phyloP scores from a whole-genome alignment of 495 filamentous ascomycete genomes.

The Penicillium dipodomyicola region DNA sequence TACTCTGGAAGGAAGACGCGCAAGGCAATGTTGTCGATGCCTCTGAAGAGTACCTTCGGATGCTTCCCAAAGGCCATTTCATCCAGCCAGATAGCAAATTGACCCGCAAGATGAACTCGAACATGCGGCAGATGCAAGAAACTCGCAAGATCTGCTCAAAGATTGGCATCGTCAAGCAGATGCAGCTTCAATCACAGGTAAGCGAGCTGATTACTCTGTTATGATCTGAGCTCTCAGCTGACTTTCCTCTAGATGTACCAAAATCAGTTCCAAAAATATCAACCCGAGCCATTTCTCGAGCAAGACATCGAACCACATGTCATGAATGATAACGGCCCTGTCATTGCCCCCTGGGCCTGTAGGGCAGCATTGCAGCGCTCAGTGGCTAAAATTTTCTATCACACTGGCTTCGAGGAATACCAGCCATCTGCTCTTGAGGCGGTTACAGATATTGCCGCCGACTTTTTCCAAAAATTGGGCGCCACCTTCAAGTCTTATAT shows the following conservation, averaged over 20 bases:
- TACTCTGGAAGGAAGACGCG: slow-evolving; percentile 83
- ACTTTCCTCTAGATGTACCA: slow-evolving; percentile 71
- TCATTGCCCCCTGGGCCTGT: slow-evolving; percentile 77
- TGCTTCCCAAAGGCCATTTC: slow-evolving; percentile 73
- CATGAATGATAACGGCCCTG: slow-evolving; percentile 79
- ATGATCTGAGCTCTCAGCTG: background rate
- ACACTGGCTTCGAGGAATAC: slow-evolving; percentile 95
- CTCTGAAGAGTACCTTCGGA: slow-evolving; percentile 72
- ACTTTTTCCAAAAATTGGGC: slow-evolving; percentile 84
- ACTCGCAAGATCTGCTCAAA: slow-evolving; percentile 94
- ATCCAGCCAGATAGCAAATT: slow-evolving; percentile 72
- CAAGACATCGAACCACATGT: slow-evolving; percentile 81
- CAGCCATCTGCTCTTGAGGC: slow-evolving; percentile 91
- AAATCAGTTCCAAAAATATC: slow-evolving; percentile 97
- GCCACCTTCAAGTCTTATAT: slow-evolving; percentile 75
- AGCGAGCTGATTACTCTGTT: slow-evolving; percentile 16
- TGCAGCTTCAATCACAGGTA: slow-evolving; percentile 97
- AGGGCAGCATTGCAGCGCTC: slow-evolving; percentile 83
- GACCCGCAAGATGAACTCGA: slow-evolving; percentile 78
- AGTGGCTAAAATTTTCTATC: slow-evolving; percentile 91
- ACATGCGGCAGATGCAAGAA: slow-evolving; percentile 94
- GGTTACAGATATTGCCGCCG: slow-evolving; percentile 83
- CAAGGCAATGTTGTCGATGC: slow-evolving; percentile 84
- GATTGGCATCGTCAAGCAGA: slow-evolving; percentile 97
- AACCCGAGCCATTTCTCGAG: slow-evolving; percentile 87